Evolutionary conservation across 352 stramenopile genomes (phyloP).

Genomic region (Globisporangium middletonii): DNA sequence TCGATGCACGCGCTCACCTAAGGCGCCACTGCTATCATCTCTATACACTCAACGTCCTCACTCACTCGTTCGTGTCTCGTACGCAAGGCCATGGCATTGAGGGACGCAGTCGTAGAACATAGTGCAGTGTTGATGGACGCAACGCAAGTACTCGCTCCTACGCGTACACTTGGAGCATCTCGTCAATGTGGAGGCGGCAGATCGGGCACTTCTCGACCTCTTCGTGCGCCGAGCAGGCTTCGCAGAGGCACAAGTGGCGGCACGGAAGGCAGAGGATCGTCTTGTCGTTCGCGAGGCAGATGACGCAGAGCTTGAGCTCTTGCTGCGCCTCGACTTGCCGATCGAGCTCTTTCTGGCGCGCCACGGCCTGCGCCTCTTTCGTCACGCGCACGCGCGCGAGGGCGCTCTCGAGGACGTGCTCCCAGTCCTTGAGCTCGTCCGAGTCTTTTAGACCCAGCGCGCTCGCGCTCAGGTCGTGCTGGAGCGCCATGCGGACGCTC

Average conservation of each 20-base stretch:
- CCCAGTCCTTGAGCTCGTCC: slow-evolving; percentile 66
- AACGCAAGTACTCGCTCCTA: slow-evolving; percentile 16
- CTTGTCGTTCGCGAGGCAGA: slow-evolving; percentile 79
- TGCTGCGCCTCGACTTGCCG: slow-evolving; percentile 72
- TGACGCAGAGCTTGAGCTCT: slow-evolving; percentile 84
- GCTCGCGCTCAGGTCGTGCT: slow-evolving; percentile 16
- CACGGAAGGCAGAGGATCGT: slow-evolving; percentile 80
- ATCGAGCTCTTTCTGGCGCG: slow-evolving; percentile 72
- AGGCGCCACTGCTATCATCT: no score
- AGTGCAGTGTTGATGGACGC: no score
- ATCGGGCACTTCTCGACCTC: slow-evolving; percentile 81
- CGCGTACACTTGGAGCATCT: slow-evolving; percentile 80
- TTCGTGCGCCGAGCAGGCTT: slow-evolving; percentile 58
- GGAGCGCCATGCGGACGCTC: slow-evolving; percentile 21
- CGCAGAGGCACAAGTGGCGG: slow-evolving; percentile 76
- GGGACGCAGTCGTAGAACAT: no score
- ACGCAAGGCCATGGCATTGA: no score
- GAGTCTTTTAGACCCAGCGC: slow-evolving; percentile 25
- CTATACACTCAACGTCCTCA: no score
- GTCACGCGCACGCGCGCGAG: slow-evolving; percentile 43
- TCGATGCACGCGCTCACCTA: no score
- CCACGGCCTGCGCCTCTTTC: slow-evolving; percentile 70
- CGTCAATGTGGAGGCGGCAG: slow-evolving; percentile 74
- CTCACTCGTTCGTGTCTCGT: no score
- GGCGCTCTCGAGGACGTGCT: slow-evolving; percentile 59